A percentile compares a stretch with the other conserved stretches of the same genome.
These are phyloP conservation scores for Coleophoma crateriformis DNA, from an alignment of 2,329 filamentous ascomycete species.

Conservation along the genomic window DNA sequence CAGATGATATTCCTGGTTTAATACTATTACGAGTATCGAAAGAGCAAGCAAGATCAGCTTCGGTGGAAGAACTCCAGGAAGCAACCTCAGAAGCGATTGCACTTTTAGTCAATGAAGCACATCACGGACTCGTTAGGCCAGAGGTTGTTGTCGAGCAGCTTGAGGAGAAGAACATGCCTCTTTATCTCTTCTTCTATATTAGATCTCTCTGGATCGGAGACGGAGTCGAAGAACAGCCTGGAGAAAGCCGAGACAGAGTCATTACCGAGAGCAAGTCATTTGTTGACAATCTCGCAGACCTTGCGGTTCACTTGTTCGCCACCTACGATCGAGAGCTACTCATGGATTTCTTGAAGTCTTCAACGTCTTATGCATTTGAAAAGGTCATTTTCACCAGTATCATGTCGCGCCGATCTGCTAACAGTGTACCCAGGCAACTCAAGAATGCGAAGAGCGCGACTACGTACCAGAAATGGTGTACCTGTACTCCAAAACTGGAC, in stretches of 20 bases:
- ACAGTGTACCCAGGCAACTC: constrained; percentile 45
- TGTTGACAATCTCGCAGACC: constrained; percentile 81
- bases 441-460: constrained; percentile 73
- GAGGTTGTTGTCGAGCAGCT: constrained; percentile 75
- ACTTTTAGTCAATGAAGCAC: constrained; percentile 84
- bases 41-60: constrained; percentile 60
- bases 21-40: constrained; percentile 80
- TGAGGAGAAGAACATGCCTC: constrained; percentile 55
- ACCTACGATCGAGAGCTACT: constrained; percentile 74
- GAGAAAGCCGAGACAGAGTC: constrained; percentile 50
- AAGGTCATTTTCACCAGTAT: constrained; percentile 36
- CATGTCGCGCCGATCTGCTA: constrained; percentile 4
- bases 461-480: constrained; percentile 94
- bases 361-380: constrained; percentile 84
- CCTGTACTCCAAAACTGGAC: constrained; percentile 88
- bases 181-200: constrained; percentile 91
- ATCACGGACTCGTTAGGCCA: constrained; percentile 78
- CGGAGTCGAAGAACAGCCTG: constrained; percentile 48
- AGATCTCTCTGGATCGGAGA: constrained; percentile 79
- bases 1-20: constrained; percentile 85
- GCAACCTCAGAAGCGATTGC: constrained; percentile 78
- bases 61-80: constrained; percentile 67
- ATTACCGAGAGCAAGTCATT: constrained; percentile 58
- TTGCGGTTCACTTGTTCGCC: constrained; percentile 81
- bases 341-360: constrained; percentile 81